phyloP scores from a whole-genome alignment of 202 grass and related monocot genomes.

The Setaria italica region DNA sequence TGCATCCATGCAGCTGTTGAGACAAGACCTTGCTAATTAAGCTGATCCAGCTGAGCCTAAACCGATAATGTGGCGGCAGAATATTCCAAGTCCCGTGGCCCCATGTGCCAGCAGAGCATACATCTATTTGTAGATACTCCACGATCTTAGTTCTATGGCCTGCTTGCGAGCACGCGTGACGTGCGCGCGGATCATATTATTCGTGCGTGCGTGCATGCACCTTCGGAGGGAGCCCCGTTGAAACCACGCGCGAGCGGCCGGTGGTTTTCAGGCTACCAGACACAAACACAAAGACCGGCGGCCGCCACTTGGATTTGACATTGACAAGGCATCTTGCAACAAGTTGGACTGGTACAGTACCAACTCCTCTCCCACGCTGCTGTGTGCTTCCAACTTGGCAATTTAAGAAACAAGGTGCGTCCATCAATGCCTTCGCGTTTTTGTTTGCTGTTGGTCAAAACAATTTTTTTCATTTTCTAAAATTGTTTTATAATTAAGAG shows the following conservation, averaged over 20 bases:
- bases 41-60: constrained; percentile 8
- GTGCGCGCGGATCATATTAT: not conserved
- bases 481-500: not conserved
- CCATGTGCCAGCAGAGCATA: not conserved
- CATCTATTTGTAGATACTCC: not conserved
- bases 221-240: not conserved
- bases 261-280: not conserved
- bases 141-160: not conserved
- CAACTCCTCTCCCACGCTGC: not conserved
- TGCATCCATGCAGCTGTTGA: not conserved
- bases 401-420: not conserved
- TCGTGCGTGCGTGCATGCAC: constrained; percentile 3
- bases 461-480: not conserved
- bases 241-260: constrained; percentile 32
- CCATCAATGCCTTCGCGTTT: not conserved
- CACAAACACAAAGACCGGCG: not conserved
- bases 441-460: not conserved
- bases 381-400: not conserved
- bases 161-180: not conserved
- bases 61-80: not conserved
- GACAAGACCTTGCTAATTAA: not conserved
- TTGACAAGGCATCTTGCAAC: not conserved
- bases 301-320: constrained; percentile 44
- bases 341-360: not conserved
- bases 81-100: constrained; percentile 21